phyloP scores from a whole-genome alignment of 495 filamentous ascomycete species.

The Aspergillus homomorphus region DNA sequence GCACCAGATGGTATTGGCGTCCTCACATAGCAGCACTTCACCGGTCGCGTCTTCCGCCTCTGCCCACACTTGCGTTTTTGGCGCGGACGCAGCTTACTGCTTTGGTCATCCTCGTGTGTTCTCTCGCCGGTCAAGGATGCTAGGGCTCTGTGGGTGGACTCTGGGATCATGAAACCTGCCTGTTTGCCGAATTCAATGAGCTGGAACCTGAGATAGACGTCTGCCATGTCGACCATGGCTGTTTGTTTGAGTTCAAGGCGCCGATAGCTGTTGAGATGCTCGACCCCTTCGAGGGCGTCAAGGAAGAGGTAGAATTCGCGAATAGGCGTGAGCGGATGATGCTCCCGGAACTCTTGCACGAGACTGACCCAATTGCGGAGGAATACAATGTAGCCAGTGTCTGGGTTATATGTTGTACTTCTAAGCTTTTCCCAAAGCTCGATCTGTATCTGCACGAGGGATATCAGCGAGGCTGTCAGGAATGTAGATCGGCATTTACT shows the following conservation, averaged over 20 bases:
- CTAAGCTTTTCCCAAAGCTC: no score
- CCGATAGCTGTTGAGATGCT: not conserved
- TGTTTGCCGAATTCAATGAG: not conserved
- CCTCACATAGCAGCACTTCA: not conserved
- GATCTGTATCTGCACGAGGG: no score
- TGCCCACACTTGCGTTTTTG: no score
- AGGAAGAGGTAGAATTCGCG: not conserved
- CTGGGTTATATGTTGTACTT: no score
- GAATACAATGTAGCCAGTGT: no score
- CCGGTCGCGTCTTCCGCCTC: no score
- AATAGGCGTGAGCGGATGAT: not conserved
- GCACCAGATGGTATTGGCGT: not conserved
- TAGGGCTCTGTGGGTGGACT: not conserved
- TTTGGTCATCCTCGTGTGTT: no score
- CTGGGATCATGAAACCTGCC: not conserved
- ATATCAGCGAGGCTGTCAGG: no score
- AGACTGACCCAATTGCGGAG: no score
- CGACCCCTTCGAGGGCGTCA: not conserved
- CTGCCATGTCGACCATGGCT: not conserved
- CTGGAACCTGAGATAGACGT: not conserved
- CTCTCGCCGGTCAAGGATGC: no score
- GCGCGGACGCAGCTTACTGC: no score
- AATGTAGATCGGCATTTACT: no score
- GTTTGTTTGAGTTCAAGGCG: not conserved
- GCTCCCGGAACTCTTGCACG: not conserved